Evolutionary conservation across 228 moss, liverwort and hornwort species (phyloP).

Genomic region (Sphagnum magellanicum): DNA sequence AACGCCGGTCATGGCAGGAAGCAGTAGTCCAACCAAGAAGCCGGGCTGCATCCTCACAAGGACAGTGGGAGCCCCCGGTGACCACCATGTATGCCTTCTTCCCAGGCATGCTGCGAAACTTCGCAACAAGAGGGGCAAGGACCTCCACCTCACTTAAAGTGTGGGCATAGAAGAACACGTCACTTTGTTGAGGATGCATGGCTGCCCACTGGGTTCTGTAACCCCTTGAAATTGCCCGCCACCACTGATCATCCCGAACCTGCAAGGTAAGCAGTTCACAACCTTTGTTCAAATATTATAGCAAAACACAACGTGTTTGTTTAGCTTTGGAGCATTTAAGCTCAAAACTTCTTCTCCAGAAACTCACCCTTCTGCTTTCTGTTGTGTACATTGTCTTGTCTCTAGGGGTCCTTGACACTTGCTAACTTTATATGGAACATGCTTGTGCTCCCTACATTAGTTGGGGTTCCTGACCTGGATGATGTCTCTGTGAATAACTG

Average conservation of each 20-base stretch:
- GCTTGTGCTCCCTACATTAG: no score
- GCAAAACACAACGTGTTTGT: no score
- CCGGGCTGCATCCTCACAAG: constrained; percentile 73
- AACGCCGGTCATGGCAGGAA: constrained; percentile 77
- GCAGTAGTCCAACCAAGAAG: constrained; percentile 64
- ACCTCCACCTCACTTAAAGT: constrained; percentile 56
- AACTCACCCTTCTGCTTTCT: no score
- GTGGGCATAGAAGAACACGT: constrained; percentile 70
- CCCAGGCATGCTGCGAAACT: constrained; percentile 64
- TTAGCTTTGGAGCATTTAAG: no score
- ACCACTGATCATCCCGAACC: constrained; percentile 85
- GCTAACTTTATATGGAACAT: no score
- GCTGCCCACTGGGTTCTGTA: constrained; percentile 92
- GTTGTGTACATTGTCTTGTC: no score
- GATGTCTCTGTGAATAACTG: constrained; percentile 81
- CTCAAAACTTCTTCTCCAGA: no score
- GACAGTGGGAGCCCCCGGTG: constrained; percentile 52
- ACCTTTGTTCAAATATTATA: no score
- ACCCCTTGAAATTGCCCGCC: constrained; percentile 80
- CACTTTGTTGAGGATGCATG: constrained; percentile 89
- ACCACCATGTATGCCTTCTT: constrained; percentile 89
- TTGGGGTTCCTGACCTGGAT: constrained; percentile 33
- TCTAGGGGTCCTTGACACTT: no score
- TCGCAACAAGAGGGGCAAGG: constrained; percentile 69
- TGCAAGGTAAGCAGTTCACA: neutral